Evolutionary conservation across 805 yeast species (phyloP).

Genomic region (Wickerhamiella azymoides): DNA sequence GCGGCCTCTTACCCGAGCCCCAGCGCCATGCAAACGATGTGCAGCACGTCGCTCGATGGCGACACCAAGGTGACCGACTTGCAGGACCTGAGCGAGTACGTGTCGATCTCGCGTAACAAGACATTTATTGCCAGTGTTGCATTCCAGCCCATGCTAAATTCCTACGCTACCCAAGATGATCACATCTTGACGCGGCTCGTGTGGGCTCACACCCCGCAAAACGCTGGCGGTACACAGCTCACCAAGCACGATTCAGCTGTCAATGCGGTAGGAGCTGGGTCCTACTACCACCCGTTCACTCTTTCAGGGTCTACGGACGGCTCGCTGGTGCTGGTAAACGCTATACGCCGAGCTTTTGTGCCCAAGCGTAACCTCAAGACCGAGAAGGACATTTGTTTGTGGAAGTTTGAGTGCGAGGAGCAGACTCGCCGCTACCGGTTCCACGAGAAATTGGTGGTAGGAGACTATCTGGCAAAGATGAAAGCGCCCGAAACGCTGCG

Average conservation of each 20-base stretch:
- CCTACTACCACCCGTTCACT: constrained; percentile 34
- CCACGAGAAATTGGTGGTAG: constrained; percentile 29
- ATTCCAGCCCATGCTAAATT: constrained; percentile 14
- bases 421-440: constrained; percentile 29
- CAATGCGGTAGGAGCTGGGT: constrained; percentile 27
- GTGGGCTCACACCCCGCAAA: constrained; percentile 26
- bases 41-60: constrained; percentile 33
- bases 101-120: background rate
- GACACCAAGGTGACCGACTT: constrained; percentile 27
- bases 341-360: constrained; percentile 23
- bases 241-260: constrained; percentile 31
- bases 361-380: constrained; percentile 17
- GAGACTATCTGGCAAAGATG: constrained; percentile 20
- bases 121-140: background rate
- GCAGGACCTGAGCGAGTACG: constrained; percentile 12
- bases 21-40: constrained; percentile 25
- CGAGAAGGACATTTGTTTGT: constrained; percentile 18
- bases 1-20: constrained; percentile 24
- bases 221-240: constrained; percentile 23
- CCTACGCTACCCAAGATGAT: constrained; percentile 33
- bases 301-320: constrained; percentile 41
- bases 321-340: constrained; percentile 29
- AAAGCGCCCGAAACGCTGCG: constrained; percentile 20
- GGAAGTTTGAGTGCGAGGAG: constrained; percentile 29
- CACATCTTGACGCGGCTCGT: constrained; percentile 26